phyloP scores from a whole-genome alignment of 208 protist species.

The Trypanosoma caninum region DNA sequence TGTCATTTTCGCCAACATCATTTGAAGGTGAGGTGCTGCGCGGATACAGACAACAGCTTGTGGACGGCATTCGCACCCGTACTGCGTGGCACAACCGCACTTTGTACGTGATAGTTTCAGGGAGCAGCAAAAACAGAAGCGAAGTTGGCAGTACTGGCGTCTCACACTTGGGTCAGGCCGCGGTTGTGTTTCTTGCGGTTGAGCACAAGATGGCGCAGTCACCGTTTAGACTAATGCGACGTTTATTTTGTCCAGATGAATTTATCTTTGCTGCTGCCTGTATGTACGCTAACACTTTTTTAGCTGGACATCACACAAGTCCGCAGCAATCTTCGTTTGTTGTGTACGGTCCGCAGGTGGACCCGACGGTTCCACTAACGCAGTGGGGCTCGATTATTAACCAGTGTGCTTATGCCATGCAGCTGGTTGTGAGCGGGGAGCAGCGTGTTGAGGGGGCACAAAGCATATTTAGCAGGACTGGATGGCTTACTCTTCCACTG shows the following conservation, averaged over 20 bases:
- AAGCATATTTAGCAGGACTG: slow-evolving; percentile 32
- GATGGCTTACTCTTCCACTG: slow-evolving; percentile 40
- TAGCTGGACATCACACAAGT: slow-evolving; percentile 16
- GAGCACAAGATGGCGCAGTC: slow-evolving; percentile 48
- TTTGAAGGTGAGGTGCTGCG: slow-evolving; percentile 51
- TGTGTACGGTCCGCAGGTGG: slow-evolving; percentile 38
- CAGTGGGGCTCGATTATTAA: slow-evolving; percentile 38
- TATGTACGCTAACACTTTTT: slow-evolving; percentile 46
- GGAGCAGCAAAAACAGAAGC: not conserved
- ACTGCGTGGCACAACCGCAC: slow-evolving; percentile 32
- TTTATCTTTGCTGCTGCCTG: slow-evolving; percentile 54
- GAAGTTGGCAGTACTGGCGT: not conserved
- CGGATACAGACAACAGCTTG: slow-evolving; percentile 42
- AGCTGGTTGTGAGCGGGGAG: slow-evolving; percentile 41
- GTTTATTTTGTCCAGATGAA: slow-evolving; percentile 47
- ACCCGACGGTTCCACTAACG: slow-evolving; percentile 36
- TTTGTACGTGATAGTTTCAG: slow-evolving; percentile 44
- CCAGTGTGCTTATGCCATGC: slow-evolving; percentile 17
- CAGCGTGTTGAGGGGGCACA: slow-evolving; percentile 45
- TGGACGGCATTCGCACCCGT: slow-evolving; percentile 34
- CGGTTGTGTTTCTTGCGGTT: slow-evolving; percentile 40
- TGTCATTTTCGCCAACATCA: not conserved
- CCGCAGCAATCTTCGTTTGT: slow-evolving; percentile 15
- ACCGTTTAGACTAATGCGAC: slow-evolving; percentile 33
- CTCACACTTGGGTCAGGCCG: slow-evolving; percentile 9